A percentile compares a stretch with the other conserved stretches of the same genome.
Conservation (phyloP, 257 asterid species). For the Nicotiana benthamiana region DNA sequence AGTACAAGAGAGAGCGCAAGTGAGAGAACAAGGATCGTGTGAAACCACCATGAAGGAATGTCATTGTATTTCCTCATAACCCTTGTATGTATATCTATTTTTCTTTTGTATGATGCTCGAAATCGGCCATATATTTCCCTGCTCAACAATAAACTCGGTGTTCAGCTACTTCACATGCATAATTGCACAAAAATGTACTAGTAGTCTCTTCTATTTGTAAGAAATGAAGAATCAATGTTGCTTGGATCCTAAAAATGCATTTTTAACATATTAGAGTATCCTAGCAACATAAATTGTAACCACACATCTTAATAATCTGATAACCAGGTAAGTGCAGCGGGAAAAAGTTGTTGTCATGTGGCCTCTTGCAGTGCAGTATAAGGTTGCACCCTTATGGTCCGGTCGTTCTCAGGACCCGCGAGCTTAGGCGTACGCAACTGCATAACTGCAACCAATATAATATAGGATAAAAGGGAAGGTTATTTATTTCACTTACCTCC, state of each 20-base stretch:
- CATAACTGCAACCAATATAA: too few species aligned
- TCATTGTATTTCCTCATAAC: conserved; percentile 58
- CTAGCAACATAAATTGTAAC: too few species aligned
- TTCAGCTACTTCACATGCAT: too few species aligned
- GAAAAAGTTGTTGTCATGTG: too few species aligned
- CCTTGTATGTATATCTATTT: conserved; percentile 56
- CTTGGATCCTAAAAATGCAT: neutral
- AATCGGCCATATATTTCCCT: conserved; percentile 43
- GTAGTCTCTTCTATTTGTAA: too few species aligned
- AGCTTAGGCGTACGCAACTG: too few species aligned
- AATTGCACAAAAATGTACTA: too few species aligned
- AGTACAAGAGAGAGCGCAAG: conserved; percentile 30
- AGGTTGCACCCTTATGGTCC: too few species aligned
- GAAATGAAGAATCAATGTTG: neutral
- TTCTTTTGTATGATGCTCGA: conserved; percentile 29
- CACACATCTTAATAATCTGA: neutral
- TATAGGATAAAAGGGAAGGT: neutral
- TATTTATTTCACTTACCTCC: conserved; percentile 44
- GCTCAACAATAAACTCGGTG: neutral
- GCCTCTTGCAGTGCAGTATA: too few species aligned
- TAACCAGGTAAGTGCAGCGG: neutral
- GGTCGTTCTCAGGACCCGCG: too few species aligned
- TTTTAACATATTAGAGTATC: neutral
- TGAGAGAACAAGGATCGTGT: conserved; percentile 27
- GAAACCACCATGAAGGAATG: conserved; percentile 77